Conservation (phyloP, 805 yeast genomes). For the Cyberlindnera saturnus region DNA sequence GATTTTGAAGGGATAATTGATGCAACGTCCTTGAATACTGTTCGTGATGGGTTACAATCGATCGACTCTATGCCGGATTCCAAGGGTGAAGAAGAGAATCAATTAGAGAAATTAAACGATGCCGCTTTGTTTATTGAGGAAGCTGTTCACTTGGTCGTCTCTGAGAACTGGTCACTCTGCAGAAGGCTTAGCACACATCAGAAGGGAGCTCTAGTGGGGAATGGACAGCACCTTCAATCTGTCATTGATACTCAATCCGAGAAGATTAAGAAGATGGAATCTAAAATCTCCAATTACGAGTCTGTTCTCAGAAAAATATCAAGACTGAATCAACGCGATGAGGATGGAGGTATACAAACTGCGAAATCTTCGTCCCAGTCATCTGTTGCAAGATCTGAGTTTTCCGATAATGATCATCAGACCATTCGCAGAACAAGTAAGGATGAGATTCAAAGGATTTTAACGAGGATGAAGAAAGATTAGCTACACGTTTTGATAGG, state of each 20-base stretch:
- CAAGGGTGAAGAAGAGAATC: constrained; percentile 4
- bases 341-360: background rate
- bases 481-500: too few species aligned
- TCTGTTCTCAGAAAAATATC: constrained; percentile 5
- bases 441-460: constrained; percentile 2
- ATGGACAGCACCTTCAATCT: constrained; percentile 9
- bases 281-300: constrained; percentile 7
- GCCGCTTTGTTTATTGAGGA: constrained; percentile 12
- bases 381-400: background rate
- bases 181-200: constrained; percentile 6
- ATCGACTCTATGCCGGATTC: background rate
- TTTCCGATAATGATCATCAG: background rate
- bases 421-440: constrained; percentile 1
- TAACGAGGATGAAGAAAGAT: background rate
- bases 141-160: constrained; percentile 11
- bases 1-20: constrained; percentile 17
- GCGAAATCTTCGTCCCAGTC: background rate
- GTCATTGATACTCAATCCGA: constrained; percentile 6
- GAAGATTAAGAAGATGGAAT: constrained; percentile 5
- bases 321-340: background rate
- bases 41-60: constrained; percentile 6
- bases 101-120: constrained; percentile 7
- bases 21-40: constrained; percentile 6
- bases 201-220: constrained; percentile 2
- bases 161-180: constrained; percentile 11